These are phyloP conservation scores for Aspergillus coremiiformis DNA, from an alignment of 495 filamentous ascomycete species.

Conservation along the genomic window DNA sequence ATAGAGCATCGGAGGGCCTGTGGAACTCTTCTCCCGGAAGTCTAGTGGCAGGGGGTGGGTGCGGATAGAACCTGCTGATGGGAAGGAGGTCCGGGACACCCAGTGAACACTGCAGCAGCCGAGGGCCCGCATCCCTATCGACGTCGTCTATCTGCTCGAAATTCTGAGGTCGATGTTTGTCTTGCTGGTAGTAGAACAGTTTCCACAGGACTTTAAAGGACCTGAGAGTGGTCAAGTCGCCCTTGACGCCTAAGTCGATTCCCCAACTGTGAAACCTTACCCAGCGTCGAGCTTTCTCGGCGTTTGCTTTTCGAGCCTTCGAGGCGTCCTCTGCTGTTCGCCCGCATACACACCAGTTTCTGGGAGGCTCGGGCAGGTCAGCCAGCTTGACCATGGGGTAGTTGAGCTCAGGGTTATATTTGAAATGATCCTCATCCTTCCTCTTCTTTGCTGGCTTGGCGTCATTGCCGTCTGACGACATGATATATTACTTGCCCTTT, in stretches of 20 bases:
- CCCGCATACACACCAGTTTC: slow-evolving; percentile 8
- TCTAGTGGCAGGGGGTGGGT: not conserved
- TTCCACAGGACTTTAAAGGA: slow-evolving; percentile 17
- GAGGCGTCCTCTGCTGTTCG: not conserved
- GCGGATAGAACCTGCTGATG: slow-evolving; percentile 22
- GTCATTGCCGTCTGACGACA: not conserved
- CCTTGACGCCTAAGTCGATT: slow-evolving; percentile 12
- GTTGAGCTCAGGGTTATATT: slow-evolving; percentile 1
- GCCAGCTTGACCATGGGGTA: slow-evolving; percentile 11
- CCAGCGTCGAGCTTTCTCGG: not conserved
- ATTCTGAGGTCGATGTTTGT: slow-evolving; percentile 11
- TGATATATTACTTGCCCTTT: not conserved
- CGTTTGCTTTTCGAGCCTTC: not conserved
- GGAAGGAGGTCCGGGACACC: slow-evolving; percentile 12
- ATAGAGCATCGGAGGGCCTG: slow-evolving; percentile 11
- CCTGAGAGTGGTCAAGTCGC: not conserved
- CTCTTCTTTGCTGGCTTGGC: not conserved
- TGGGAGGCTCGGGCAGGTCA: slow-evolving; percentile 21
- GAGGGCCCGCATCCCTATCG: slow-evolving; percentile 30
- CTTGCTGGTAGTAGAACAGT: slow-evolving; percentile 22
- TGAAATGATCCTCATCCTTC: not conserved
- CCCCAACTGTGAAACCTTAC: slow-evolving; percentile 27
- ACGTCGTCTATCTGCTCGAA: slow-evolving; percentile 15
- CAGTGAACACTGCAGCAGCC: slow-evolving; percentile 22
- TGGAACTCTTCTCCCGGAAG: not conserved